Percentiles rank a stretch among this genome's conserved stretches.
These are phyloP conservation scores for Globisporangium spiculum DNA, from an alignment of 352 stramenopile genomes.

Conservation along the genomic window DNA sequence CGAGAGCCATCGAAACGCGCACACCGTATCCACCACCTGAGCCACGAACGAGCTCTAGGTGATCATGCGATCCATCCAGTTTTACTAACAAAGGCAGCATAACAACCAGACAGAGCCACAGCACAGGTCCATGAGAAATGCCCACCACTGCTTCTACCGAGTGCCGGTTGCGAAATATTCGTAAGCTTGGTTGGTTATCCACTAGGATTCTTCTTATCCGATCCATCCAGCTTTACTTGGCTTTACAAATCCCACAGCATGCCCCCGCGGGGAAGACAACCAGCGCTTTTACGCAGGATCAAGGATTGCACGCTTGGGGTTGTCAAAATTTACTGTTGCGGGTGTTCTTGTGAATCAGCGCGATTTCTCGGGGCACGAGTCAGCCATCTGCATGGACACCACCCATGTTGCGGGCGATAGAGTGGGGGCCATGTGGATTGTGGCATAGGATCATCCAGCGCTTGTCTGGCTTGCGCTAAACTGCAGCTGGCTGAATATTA, in stretches of 20 bases:
- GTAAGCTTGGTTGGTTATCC: not conserved
- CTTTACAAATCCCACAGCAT: not conserved
- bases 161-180: not conserved
- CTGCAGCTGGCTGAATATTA: not conserved
- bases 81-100: not conserved
- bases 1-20: not conserved
- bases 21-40: not conserved
- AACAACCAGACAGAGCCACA: not conserved
- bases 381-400: conserved; percentile 5
- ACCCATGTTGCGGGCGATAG: not conserved
- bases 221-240: not conserved
- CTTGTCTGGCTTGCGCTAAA: too few relatives aligned
- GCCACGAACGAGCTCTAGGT: not conserved
- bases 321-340: not conserved
- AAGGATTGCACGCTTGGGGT: not conserved
- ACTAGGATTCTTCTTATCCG: not conserved
- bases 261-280: not conserved
- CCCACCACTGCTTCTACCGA: not conserved
- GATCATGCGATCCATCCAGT: not conserved
- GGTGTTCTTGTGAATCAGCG: not conserved
- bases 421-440: not conserved
- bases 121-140: not conserved
- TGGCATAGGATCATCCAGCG: too few relatives aligned
- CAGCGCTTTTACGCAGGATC: not conserved
- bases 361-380: not conserved